These are phyloP conservation scores for Tripidium arundinaceum DNA, from an alignment of 202 grass and related monocot species.

Conservation along the genomic window DNA sequence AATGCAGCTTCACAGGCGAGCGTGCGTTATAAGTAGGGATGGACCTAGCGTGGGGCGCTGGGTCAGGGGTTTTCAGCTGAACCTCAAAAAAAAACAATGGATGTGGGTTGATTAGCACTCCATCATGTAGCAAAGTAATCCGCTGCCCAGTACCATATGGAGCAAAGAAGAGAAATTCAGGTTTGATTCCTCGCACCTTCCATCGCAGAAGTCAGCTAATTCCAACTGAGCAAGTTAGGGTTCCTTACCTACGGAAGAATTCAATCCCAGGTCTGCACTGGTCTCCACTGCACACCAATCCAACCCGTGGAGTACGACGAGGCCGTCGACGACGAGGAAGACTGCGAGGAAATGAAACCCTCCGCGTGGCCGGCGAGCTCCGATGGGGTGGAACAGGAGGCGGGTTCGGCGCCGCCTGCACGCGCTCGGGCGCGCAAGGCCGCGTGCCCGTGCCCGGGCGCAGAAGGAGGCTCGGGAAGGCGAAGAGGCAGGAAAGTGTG, in stretches of 20 bases:
- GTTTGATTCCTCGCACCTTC: not conserved
- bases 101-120: not conserved
- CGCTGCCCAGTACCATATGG: not conserved
- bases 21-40: not conserved
- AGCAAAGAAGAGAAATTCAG: not conserved
- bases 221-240: not conserved
- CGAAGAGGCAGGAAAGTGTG: not conserved
- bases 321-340: not conserved
- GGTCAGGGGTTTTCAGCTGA: not conserved
- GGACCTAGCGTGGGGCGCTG: not conserved
- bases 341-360: not conserved
- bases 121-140: not conserved
- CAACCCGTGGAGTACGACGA: not conserved
- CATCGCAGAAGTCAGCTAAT: not conserved
- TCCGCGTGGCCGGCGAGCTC: not conserved
- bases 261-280: not conserved
- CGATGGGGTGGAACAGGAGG: not conserved
- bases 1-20: not conserved
- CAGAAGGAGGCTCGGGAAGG: not conserved
- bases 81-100: not conserved
- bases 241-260: not conserved
- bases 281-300: not conserved
- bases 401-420: not conserved
- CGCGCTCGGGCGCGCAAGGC: not conserved
- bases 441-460: not conserved